These are phyloP conservation scores for Pseudopyrenochaeta lycopersici DNA, from an alignment of 2,329 filamentous ascomycete species.

Conservation along the genomic window DNA sequence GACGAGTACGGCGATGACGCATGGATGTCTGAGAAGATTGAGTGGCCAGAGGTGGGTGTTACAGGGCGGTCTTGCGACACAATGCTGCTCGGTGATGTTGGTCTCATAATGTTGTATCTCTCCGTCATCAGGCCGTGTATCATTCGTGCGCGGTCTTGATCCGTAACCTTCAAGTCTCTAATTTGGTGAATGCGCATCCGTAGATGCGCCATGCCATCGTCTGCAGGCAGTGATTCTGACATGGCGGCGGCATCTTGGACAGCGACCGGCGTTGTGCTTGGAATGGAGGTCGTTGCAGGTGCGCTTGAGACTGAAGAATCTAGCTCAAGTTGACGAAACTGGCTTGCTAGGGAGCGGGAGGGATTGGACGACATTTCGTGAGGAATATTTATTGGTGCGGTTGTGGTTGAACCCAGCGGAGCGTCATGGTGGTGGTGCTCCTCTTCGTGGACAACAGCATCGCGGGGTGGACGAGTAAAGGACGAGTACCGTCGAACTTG, in stretches of 20 bases:
- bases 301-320: conserved; percentile 33
- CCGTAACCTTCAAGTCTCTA: conserved; percentile 52
- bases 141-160: conserved; percentile 59
- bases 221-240: conserved; percentile 55
- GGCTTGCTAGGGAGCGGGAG: conserved; percentile 35
- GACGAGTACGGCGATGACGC: conserved; percentile 45
- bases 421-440: conserved; percentile 27
- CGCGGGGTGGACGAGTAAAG: conserved; percentile 30
- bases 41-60: conserved; percentile 48
- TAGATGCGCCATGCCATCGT: conserved; percentile 60
- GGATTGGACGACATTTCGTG: conserved; percentile 45
- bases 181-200: conserved; percentile 59
- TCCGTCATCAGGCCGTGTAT: conserved; percentile 61
- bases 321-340: conserved; percentile 36
- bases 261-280: conserved; percentile 8
- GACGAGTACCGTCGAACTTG: conserved; percentile 31
- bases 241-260: conserved; percentile 37
- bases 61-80: conserved; percentile 49
- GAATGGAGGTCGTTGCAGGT: conserved; percentile 27
- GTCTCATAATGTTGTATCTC: conserved; percentile 52
- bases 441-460: conserved; percentile 35
- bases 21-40: conserved; percentile 45
- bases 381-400: conserved; percentile 36
- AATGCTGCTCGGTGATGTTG: conserved; percentile 50
- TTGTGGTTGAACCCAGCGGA: conserved; percentile 16